Percentiles rank a stretch among this genome's conserved stretches.
phyloP scores from a whole-genome alignment of 495 filamentous ascomycete genomes.

The Astrothelium subdiscretum region DNA sequence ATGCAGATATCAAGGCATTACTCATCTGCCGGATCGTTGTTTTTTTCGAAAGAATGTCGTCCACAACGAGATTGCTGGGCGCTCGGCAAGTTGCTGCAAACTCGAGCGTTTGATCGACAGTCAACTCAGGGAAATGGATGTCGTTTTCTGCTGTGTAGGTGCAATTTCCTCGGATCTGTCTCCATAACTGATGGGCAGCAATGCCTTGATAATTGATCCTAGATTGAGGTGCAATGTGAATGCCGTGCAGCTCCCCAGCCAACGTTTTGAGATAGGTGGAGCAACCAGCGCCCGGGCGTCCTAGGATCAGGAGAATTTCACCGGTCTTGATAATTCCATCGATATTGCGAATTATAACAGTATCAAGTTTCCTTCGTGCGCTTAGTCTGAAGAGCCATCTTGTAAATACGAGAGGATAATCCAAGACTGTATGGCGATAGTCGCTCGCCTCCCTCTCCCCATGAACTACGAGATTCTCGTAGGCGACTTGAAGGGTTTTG shows the following conservation, averaged over 20 bases:
- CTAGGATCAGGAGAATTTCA: conserved; percentile 55
- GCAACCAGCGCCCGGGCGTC: conserved; percentile 60
- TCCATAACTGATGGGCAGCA: conserved; percentile 47
- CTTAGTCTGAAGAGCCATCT: too few relatives aligned
- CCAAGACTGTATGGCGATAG: too few relatives aligned
- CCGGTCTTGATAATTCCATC: conserved; percentile 62
- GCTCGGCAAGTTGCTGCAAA: conserved; percentile 21
- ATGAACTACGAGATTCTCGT: too few relatives aligned
- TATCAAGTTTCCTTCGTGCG: too few relatives aligned
- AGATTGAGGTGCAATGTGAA: conserved; percentile 24
- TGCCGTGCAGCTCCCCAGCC: conserved; percentile 48
- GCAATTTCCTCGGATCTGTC: conserved; percentile 50
- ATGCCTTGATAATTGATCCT: conserved; percentile 34
- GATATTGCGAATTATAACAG: conserved; percentile 48
- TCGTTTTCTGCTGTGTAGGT: conserved; percentile 54
- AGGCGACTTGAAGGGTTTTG: too few relatives aligned
- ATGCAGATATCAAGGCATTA: too few relatives aligned
- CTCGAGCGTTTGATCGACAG: conserved; percentile 6
- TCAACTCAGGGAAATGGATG: conserved; percentile 43
- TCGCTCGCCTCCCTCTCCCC: too few relatives aligned
- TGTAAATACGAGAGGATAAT: too few relatives aligned
- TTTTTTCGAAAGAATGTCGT: too few relatives aligned
- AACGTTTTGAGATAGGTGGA: conserved; percentile 60
- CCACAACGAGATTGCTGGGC: too few relatives aligned
- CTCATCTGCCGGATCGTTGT: too few relatives aligned